These are phyloP conservation scores for Hypocrella siamensis DNA, from an alignment of 2,329 filamentous ascomycete species.

Conservation along the genomic window DNA sequence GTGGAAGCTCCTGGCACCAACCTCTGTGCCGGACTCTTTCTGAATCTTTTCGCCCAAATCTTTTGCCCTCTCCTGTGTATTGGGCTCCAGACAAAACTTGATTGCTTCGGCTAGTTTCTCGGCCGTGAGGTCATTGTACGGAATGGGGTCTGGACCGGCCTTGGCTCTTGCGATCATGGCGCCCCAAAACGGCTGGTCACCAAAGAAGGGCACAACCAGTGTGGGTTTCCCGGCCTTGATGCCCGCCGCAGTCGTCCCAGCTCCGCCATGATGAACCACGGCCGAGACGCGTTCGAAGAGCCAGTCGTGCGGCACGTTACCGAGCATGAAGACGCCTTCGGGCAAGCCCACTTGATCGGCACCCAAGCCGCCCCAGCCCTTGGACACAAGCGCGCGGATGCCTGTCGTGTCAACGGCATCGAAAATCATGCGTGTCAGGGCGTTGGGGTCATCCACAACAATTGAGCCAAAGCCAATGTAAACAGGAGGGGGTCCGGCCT, in stretches of 20 bases:
- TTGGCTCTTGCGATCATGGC: constrained; percentile 58
- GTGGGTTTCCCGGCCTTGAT: constrained; percentile 68
- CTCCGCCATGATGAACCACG: constrained; percentile 78
- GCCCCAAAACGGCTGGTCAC: constrained; percentile 74
- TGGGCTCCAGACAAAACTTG: constrained; percentile 39
- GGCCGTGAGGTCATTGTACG: constrained; percentile 49
- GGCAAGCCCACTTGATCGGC: constrained; percentile 55
- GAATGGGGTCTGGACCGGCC: constrained; percentile 55
- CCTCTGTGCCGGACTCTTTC: constrained; percentile 46
- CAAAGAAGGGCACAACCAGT: constrained; percentile 74
- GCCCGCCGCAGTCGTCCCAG: constrained; percentile 78
- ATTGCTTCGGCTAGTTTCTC: constrained; percentile 53
- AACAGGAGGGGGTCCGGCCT: constrained; percentile 53
- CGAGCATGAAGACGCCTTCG: constrained; percentile 66
- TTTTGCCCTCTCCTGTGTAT: constrained; percentile 38
- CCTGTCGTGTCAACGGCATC: constrained; percentile 51
- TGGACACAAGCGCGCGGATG: constrained; percentile 66
- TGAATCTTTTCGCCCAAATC: constrained; percentile 49
- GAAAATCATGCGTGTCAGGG: constrained; percentile 56
- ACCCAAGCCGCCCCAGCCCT: constrained; percentile 78
- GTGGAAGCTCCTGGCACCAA: constrained; percentile 54
- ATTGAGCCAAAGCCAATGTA: constrained; percentile 79
- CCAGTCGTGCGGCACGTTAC: constrained; percentile 81
- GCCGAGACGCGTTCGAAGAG: constrained; percentile 66
- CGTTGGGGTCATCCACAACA: constrained; percentile 61